Evolutionary conservation across 306 rosid species (phyloP).

Genomic region (Malus sylvestris): DNA sequence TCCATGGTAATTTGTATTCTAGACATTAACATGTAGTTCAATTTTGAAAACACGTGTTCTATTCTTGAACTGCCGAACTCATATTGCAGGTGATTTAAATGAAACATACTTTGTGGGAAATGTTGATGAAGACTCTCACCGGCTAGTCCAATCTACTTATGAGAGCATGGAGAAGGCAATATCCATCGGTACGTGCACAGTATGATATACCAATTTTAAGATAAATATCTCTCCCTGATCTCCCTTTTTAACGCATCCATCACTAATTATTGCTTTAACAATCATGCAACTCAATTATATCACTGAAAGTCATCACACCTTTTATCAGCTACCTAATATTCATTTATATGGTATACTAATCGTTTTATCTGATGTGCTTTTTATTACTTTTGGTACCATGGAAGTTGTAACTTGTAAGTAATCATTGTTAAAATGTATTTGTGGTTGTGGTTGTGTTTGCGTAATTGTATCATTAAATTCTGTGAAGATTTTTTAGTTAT

Average conservation of each 20-base stretch:
- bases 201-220: not conserved
- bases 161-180: conserved; percentile 96
- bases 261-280: not conserved
- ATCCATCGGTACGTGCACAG: conserved; percentile 57
- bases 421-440: not conserved
- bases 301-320: not conserved
- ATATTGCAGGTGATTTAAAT: conserved; percentile 76
- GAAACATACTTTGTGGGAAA: conserved; percentile 96
- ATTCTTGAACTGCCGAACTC: conserved; percentile 6
- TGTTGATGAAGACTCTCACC: conserved; percentile 74
- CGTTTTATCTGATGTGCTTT: not conserved
- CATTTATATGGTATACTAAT: not conserved
- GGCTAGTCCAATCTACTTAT: conserved; percentile 72
- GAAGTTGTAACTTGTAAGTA: not conserved
- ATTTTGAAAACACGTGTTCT: not conserved
- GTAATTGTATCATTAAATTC: not conserved
- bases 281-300: not conserved
- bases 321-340: not conserved
- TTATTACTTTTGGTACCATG: not conserved
- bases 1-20: conserved; percentile 54
- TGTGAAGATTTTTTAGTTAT: not conserved
- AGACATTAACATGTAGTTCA: not conserved
- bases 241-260: not conserved
- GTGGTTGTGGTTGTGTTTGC: not conserved
- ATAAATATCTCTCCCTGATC: not conserved